Evolutionary conservation across 305 asterid genomes (phyloP), one percentile per base, ranked within the genome.

Genomic region (Fraxinus platypoda): DNA sequence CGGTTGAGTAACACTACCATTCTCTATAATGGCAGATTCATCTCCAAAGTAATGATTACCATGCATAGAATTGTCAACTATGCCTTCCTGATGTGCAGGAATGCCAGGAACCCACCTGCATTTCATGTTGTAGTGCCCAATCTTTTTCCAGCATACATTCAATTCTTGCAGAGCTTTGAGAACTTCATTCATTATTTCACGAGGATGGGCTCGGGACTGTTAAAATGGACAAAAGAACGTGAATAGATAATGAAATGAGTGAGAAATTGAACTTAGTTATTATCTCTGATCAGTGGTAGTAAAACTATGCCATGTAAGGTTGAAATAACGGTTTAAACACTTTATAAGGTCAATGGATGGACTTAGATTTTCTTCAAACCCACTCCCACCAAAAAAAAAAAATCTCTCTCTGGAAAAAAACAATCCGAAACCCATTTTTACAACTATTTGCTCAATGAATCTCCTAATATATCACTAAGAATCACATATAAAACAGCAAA

Each of bases 161-260:
- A 95, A 82, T 79, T 92, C 94, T 91, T 90, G 97, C 78, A 95
- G 88, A 62, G 97, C 98, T 87, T 91, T 93, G 64, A 95, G 95
- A 80, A 93, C 96, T 89, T 93, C 98, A 4, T 95, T 87, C 97
- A 95, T 93, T 76, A 95, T 93, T 90, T 95, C 98, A 76, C 95
- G 97, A 72, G 98, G 98, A 87, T 90, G 94, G 82, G 98, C 98
- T 76, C 93, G 93, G 78, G 98, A 93, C 98, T 90, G 83, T 46
- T 25, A 75, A 78, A 77, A 82, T 76, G 66, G n/a, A 72, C 72
- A 82, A 83, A 73, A 82, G 19, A 41, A 81, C n/a, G 30, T 1
- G 57, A 73, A 77, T 66, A 75, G 71, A 71, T 25, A 77, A 41
- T 33, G n/a, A 75, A 81, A 35, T 46, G 64, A 30, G 17, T 28